phyloP scores from a whole-genome alignment of 495 filamentous ascomycete species.

The Letharia lupina region DNA sequence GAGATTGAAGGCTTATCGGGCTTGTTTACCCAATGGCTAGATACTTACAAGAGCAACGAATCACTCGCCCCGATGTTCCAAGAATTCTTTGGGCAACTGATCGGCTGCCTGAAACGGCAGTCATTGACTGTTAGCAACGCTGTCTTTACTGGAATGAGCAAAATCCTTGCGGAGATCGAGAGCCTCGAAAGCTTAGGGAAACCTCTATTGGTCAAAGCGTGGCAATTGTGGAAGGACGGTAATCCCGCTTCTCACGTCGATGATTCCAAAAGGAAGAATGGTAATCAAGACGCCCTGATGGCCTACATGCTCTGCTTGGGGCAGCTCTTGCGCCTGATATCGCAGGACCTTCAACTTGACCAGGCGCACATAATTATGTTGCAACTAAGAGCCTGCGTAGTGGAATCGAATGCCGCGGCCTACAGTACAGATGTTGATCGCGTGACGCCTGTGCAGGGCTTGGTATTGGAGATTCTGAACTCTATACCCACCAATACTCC shows the following conservation, averaged over 20 bases:
- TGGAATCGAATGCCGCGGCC: conserved; percentile 60
- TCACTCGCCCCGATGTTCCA: conserved; percentile 58
- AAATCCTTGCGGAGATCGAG: conserved; percentile 53
- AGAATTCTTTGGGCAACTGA: conserved; percentile 58
- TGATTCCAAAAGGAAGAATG: conserved; percentile 34
- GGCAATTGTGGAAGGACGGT: conserved; percentile 63
- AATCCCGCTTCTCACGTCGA: conserved; percentile 47
- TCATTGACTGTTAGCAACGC: conserved; percentile 63
- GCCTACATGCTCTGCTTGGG: conserved; percentile 71
- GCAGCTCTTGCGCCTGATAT: conserved; percentile 73
- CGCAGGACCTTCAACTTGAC: conserved; percentile 49
- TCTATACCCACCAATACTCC: conserved; percentile 59
- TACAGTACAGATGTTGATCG: conserved; percentile 83
- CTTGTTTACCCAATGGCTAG: conserved; percentile 60
- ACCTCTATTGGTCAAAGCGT: conserved; percentile 48
- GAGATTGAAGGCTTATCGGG: conserved; percentile 61
- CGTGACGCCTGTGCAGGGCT: conserved; percentile 66
- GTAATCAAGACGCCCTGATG: conserved; percentile 65
- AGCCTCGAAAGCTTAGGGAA: conserved; percentile 42
- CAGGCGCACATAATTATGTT: conserved; percentile 48
- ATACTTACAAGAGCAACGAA: conserved; percentile 46
- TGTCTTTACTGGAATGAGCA: conserved; percentile 57
- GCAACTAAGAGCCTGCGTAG: conserved; percentile 51
- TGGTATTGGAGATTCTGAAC: conserved; percentile 64
- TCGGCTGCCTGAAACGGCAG: conserved; percentile 48